Evolutionary conservation across 495 filamentous ascomycete species (phyloP).

Genomic region (Neurospora sp.): DNA sequence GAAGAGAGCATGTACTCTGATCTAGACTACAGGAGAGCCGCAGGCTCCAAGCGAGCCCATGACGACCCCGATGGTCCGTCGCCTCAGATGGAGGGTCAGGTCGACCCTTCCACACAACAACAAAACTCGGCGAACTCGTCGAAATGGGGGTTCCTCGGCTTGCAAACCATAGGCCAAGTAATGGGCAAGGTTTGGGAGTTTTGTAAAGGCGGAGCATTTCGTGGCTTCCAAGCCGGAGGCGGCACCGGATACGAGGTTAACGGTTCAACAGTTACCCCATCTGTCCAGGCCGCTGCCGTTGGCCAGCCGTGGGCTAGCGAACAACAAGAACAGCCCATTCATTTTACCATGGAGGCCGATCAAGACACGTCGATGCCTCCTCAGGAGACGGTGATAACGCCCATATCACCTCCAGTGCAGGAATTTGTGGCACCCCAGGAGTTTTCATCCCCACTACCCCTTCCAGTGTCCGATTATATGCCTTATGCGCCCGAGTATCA

Average conservation of each 20-base stretch:
- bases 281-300: slow-evolving; percentile 3
- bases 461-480: slow-evolving; percentile 4
- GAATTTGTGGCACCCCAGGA: neutral
- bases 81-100: neutral
- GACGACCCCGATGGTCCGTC: slow-evolving; percentile 19
- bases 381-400: neutral
- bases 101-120: neutral
- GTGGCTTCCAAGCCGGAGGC: slow-evolving; percentile 77
- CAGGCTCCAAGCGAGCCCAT: slow-evolving; percentile 27
- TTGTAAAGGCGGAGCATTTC: slow-evolving; percentile 62
- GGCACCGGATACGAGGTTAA: slow-evolving; percentile 53
- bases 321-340: neutral
- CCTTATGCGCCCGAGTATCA: slow-evolving; percentile 15
- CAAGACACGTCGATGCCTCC: neutral
- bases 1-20: slow-evolving; percentile 46
- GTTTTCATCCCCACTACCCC: neutral
- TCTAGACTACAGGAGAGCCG: slow-evolving; percentile 39
- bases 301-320: neutral
- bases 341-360: neutral
- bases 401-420: neutral
- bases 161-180: slow-evolving; percentile 41
- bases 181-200: slow-evolving; percentile 78
- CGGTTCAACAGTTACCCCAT: slow-evolving; percentile 14
- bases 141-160: slow-evolving; percentile 37
- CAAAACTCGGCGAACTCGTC: slow-evolving; percentile 1